These are phyloP conservation scores for Fusarium subtropicale DNA, from an alignment of 2,329 filamentous ascomycete genomes.

Conservation along the genomic window DNA sequence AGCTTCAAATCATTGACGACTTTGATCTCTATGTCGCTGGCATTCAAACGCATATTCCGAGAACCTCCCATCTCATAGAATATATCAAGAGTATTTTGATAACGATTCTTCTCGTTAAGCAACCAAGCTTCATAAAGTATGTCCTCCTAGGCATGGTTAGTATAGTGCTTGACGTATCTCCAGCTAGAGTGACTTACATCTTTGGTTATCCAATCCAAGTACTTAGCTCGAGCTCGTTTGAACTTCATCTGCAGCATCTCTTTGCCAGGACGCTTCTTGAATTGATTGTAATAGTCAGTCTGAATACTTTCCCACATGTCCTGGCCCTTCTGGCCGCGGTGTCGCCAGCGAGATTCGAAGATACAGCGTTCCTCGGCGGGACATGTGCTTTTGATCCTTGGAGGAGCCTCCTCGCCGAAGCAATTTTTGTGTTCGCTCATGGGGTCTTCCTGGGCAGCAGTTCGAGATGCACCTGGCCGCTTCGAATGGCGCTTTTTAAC, in stretches of 20 bases:
- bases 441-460: conserved; percentile 37
- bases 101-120: conserved; percentile 58
- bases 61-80: conserved; percentile 65
- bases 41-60: conserved; percentile 61
- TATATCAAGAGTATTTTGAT: conserved; percentile 55
- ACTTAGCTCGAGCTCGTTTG: conserved; percentile 62
- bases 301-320: conserved; percentile 70
- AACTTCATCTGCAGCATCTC: conserved; percentile 69
- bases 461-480: conserved; percentile 27
- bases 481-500: conserved; percentile 48
- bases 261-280: conserved; percentile 56
- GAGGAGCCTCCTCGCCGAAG: conserved; percentile 50
- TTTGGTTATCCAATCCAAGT: conserved; percentile 59
- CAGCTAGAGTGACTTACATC: conserved; percentile 58
- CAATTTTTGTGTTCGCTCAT: conserved; percentile 53
- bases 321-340: conserved; percentile 62
- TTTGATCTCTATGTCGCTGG: conserved; percentile 62
- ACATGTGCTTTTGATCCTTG: conserved; percentile 58
- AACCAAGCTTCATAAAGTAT: conserved; percentile 56
- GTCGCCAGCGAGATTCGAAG: conserved; percentile 61
- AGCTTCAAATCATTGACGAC: conserved; percentile 59
- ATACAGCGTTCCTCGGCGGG: conserved; percentile 62
- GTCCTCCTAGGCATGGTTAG: conserved; percentile 52
- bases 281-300: conserved; percentile 54
- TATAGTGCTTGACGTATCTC: not conserved